Evolutionary conservation across 2,329 filamentous ascomycete species (phyloP).

Genomic region (Drechslerella dactyloides): DNA sequence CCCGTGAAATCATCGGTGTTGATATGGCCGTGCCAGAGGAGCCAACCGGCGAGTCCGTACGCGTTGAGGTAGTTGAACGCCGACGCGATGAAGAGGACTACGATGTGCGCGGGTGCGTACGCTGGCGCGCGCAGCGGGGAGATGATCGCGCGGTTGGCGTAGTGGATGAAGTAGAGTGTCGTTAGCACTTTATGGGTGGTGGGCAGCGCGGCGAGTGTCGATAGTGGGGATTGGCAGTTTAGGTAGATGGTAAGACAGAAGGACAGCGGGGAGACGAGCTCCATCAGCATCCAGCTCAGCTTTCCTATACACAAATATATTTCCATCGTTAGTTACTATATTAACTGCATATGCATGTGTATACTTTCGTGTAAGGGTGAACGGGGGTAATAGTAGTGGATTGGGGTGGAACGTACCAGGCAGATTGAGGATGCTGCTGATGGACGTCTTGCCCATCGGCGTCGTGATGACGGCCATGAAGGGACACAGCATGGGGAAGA

Average conservation of each 20-base stretch:
- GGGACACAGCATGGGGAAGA: conserved; percentile 36
- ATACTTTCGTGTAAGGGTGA: not conserved
- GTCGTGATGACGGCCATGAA: conserved; percentile 34
- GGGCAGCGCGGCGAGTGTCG: conserved; percentile 26
- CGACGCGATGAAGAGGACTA: conserved; percentile 70
- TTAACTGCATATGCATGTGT: not conserved
- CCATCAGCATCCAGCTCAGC: conserved; percentile 87
- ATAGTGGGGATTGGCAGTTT: conserved; percentile 34
- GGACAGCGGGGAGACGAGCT: conserved; percentile 61
- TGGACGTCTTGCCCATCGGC: conserved; percentile 89
- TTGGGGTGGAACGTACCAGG: conserved; percentile 66
- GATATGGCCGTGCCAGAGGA: conserved; percentile 58
- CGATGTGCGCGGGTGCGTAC: conserved; percentile 85
- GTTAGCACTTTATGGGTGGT: conserved; percentile 71
- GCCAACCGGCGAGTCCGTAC: conserved; percentile 76
- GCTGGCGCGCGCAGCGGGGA: conserved; percentile 82
- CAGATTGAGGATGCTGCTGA: conserved; percentile 76
- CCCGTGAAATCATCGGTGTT: conserved; percentile 57
- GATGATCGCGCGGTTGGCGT: conserved; percentile 84
- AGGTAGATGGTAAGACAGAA: conserved; percentile 53
- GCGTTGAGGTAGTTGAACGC: conserved; percentile 83
- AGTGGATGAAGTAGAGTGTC: conserved; percentile 85
- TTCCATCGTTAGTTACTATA: conserved; percentile 9
- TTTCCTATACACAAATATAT: conserved; percentile 58
- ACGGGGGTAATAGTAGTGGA: not conserved